These are phyloP conservation scores for Fusarium falciforme DNA, from an alignment of 2,329 filamentous ascomycete species.

Conservation along the genomic window DNA sequence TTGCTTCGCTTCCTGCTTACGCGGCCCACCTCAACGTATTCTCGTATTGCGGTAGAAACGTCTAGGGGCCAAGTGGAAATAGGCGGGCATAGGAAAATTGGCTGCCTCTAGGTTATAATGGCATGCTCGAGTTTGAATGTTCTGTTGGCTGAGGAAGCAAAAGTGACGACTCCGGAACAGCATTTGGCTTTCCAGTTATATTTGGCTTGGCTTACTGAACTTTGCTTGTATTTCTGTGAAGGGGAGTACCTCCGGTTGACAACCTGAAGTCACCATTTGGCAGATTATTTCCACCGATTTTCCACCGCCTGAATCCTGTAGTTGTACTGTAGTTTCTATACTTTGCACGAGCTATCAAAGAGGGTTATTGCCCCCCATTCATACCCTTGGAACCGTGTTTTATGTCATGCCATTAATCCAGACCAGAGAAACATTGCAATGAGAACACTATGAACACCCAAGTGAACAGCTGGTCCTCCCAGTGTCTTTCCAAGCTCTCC, in stretches of 20 bases:
- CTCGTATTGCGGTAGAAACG: background rate
- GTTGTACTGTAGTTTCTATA: background rate
- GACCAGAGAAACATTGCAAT: background rate
- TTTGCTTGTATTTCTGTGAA: background rate
- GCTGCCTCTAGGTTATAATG: background rate
- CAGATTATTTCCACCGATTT: background rate
- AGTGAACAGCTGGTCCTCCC: background rate
- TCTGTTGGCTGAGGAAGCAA: background rate
- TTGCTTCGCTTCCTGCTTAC: background rate
- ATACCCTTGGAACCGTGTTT: accelerated
- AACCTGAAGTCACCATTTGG: background rate
- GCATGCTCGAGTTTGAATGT: background rate
- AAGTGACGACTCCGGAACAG: background rate
- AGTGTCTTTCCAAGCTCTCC: background rate
- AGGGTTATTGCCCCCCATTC: background rate
- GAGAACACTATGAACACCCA: background rate
- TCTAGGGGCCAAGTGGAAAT: background rate
- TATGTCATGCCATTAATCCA: background rate
- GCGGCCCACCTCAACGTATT: background rate
- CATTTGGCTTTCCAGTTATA: background rate
- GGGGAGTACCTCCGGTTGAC: background rate
- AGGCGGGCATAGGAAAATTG: background rate
- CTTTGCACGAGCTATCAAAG: background rate
- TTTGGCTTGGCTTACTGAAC: background rate
- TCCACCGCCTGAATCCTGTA: background rate